Evolutionary conservation across 202 grass and related monocot species (phyloP).

Genomic region (Musa balbisiana): DNA sequence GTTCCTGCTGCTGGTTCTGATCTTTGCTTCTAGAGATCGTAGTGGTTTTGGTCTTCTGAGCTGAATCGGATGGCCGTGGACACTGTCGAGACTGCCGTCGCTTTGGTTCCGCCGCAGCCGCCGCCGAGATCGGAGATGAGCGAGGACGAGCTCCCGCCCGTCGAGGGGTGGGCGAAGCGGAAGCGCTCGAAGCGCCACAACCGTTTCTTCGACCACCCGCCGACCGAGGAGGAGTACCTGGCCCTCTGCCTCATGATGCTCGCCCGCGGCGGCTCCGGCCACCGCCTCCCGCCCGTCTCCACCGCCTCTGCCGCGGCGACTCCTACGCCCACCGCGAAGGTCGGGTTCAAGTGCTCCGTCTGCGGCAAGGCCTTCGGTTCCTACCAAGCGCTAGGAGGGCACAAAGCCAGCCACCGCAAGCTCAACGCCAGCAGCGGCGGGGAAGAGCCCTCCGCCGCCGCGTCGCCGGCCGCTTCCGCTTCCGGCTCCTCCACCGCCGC

Average conservation of each 20-base stretch:
- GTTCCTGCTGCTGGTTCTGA: too few species aligned
- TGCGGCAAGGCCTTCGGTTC: conserved; percentile 17
- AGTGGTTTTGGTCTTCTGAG: background rate
- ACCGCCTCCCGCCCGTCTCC: background rate
- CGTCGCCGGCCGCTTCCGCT: conserved; percentile 4
- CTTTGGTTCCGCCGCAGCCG: background rate
- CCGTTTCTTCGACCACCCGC: conserved; percentile 16
- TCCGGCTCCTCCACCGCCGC: background rate
- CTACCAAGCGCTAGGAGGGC: conserved; percentile 8
- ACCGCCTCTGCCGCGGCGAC: background rate
- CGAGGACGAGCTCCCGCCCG: conserved; percentile 5
- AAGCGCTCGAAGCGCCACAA: conserved; percentile 38
- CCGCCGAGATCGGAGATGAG: background rate
- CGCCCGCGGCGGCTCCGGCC: background rate
- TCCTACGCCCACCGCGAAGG: background rate
- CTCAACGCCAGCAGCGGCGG: background rate
- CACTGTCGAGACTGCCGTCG: conserved; percentile 21
- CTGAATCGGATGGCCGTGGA: conserved; percentile 33
- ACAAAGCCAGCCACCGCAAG: conserved; percentile 4
- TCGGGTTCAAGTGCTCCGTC: conserved; percentile 13
- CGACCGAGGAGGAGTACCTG: conserved; percentile 27
- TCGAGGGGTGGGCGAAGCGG: conserved; percentile 32
- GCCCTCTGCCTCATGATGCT: conserved; percentile 18
- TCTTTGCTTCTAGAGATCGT: background rate
- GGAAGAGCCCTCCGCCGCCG: conserved; percentile 9